Base-by-base conservation (phyloP, 345 rosid species). In the Corymbia maculata region DNA sequence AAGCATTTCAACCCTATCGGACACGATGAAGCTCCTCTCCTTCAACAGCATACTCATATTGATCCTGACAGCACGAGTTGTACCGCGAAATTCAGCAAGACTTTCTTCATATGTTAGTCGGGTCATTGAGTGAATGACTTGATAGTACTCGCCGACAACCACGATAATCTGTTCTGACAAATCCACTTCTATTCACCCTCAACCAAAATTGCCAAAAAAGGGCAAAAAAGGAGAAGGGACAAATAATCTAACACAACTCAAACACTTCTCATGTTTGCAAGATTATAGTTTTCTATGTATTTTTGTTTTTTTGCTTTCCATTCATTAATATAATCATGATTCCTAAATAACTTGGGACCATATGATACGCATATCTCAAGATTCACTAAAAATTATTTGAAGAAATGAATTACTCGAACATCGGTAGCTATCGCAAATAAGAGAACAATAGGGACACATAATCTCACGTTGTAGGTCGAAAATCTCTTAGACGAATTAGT, bases 381-480 rank as follows among this genome's bases (percentile, higher is more conserved):
- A 14, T 19, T 19, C 7, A n/a, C 15, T n/a, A 13, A 64, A 64
- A 64, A n/a, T 14, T 2, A 64, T 64, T 1, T n/a, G 1, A n/a
- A 64, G 13, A n/a, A 64, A n/a, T 3, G 4, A 64, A 64, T 64
- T 64, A n/a, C 15, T 30, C 10, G 19, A n/a, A 64, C 8, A 2
- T 13, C 0, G 14, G 0, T 64, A n/a, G 17, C 8, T 28, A 3
- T n/a, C 2, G 36, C 17, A 13, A n/a, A 64, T n/a, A 64, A 13
- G 75, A 64, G 1, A 4, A 4, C 7, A 4, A 3, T 8, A 1
- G 0, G n/a, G 19, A 14, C 8, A 2, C 0, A 4, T n/a, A 6
- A n/a, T 64, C 17, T 6, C 10, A 7, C 19, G n/a, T 64, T 32
- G 15, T 13, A n/a, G 30, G 5, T 2, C 0, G 1, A 15, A 64